phyloP scores from a whole-genome alignment of 208 protist species.

The Crithidia acanthocephali region DNA sequence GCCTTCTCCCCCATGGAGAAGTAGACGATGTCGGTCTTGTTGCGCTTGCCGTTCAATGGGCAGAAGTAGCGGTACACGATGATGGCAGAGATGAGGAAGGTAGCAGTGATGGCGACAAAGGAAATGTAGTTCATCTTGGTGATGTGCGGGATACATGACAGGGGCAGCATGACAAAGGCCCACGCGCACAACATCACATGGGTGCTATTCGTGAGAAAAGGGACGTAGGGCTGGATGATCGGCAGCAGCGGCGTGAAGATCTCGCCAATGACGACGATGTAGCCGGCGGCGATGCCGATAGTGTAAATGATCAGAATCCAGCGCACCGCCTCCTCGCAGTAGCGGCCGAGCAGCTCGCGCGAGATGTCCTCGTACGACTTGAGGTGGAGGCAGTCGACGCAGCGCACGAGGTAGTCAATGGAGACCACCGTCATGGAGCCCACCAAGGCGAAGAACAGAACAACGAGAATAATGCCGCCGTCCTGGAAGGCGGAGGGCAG shows the following conservation, averaged over 20 bases:
- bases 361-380: slow-evolving; percentile 85
- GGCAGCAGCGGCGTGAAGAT: slow-evolving; percentile 70
- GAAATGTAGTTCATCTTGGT: slow-evolving; percentile 57
- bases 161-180: slow-evolving; percentile 64
- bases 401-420: slow-evolving; percentile 82
- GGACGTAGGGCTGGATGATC: slow-evolving; percentile 45
- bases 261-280: slow-evolving; percentile 79
- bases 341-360: slow-evolving; percentile 63
- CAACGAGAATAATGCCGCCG: slow-evolving; percentile 58
- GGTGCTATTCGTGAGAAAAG: slow-evolving; percentile 45
- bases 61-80: slow-evolving; percentile 76
- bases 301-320: slow-evolving; percentile 83
- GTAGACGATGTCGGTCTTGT: slow-evolving; percentile 8
- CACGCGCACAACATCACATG: slow-evolving; percentile 64
- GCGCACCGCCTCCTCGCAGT: slow-evolving; percentile 62
- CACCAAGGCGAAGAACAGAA: slow-evolving; percentile 45
- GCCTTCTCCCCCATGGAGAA: slow-evolving; percentile 46
- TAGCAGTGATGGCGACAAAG: slow-evolving; percentile 69
- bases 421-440: slow-evolving; percentile 61
- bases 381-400: slow-evolving; percentile 56
- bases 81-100: slow-evolving; percentile 59
- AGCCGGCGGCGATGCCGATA: slow-evolving; percentile 68
- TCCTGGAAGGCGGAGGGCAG: slow-evolving; percentile 70
- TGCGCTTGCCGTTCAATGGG: slow-evolving; percentile 27
- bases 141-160: slow-evolving; percentile 70